Evolutionary conservation across 768 basidiomycete genomes (phyloP).

Genomic region (Lentinula raphanica): DNA sequence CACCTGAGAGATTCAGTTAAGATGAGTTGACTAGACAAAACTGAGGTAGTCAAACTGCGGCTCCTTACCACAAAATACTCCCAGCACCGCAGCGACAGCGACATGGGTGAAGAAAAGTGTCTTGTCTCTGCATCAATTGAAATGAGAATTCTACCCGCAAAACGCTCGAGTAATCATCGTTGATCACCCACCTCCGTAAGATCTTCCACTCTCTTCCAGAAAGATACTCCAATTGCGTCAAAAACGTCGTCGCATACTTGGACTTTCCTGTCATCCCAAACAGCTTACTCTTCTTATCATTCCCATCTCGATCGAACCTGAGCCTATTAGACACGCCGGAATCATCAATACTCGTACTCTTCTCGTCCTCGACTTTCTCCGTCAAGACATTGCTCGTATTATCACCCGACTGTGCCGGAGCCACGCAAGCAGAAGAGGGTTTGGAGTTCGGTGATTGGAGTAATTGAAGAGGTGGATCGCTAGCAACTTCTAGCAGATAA

Average conservation of each 20-base stretch:
- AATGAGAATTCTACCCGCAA: neutral
- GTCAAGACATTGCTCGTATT: neutral
- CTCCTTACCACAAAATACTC: slow-evolving; percentile 86
- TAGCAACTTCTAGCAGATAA: slow-evolving; percentile 85
- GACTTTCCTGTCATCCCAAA: slow-evolving; percentile 18
- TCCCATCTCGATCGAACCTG: too few species aligned
- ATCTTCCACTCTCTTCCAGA: slow-evolving; percentile 84
- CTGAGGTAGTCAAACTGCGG: slow-evolving; percentile 15
- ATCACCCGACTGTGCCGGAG: neutral
- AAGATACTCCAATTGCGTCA: slow-evolving; percentile 84
- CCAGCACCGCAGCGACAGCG: slow-evolving; percentile 61
- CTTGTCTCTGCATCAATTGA: slow-evolving; percentile 61
- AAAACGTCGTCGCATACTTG: slow-evolving; percentile 67
- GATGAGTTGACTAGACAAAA: neutral
- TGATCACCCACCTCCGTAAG: slow-evolving; percentile 45
- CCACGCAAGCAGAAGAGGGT: neutral
- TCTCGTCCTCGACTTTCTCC: neutral
- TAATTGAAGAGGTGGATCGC: slow-evolving; percentile 48
- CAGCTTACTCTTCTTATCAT: neutral
- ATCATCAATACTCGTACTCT: neutral
- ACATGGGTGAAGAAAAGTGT: slow-evolving; percentile 80
- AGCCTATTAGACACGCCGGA: too few species aligned
- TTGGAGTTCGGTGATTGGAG: neutral
- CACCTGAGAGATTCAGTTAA: slow-evolving; percentile 40
- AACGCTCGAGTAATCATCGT: too few species aligned